These are phyloP conservation scores for Ascochyta viciae-villosae DNA, from an alignment of 2,329 filamentous ascomycete genomes.

Conservation along the genomic window DNA sequence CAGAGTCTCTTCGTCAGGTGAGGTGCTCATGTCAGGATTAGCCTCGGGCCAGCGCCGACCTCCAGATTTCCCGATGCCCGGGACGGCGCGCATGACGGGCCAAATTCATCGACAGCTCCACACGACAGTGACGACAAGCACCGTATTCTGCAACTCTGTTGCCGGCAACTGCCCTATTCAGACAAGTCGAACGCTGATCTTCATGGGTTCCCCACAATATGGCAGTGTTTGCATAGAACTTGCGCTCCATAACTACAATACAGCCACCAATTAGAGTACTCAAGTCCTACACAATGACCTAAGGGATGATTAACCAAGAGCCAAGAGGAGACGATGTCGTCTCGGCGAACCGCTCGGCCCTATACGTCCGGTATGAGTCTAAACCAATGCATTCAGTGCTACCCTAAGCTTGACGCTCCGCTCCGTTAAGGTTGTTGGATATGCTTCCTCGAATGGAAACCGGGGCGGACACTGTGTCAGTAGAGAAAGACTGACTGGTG, in stretches of 20 bases:
- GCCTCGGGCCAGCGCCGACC: constrained; percentile 15
- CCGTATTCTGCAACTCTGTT: constrained; percentile 3
- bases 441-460: constrained; percentile 5
- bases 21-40: background rate
- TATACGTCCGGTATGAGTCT: background rate
- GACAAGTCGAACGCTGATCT: constrained; percentile 2
- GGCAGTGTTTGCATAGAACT: background rate
- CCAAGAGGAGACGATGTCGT: background rate
- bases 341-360: constrained; percentile 2
- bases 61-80: constrained; percentile 18
- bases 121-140: background rate
- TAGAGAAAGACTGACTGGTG: background rate
- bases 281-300: background rate
- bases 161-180: constrained; percentile 8
- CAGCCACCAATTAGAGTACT: constrained; percentile 6
- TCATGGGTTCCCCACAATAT: constrained; percentile 2
- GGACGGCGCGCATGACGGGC: constrained; percentile 13
- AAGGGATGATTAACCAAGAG: constrained; percentile 1
- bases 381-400: background rate
- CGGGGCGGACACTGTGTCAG: background rate
- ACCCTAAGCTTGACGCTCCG: background rate
- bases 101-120: constrained; percentile 2
- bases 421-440: background rate
- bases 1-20: background rate
- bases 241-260: background rate